Evolutionary conservation across 2,329 filamentous ascomycete genomes (phyloP).

Genomic region (Sphaceloma murrayae): DNA sequence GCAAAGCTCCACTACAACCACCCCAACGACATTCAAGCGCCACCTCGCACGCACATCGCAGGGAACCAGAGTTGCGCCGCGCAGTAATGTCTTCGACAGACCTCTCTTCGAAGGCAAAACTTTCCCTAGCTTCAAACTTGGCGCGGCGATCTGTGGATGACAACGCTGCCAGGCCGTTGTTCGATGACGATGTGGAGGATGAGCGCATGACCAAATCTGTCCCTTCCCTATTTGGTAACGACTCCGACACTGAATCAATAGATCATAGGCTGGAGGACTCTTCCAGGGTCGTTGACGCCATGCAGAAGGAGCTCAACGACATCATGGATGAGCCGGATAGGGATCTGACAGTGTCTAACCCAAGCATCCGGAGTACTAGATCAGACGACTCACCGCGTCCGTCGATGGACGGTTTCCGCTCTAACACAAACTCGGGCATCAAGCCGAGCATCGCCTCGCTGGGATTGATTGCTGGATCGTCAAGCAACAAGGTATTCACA

Average conservation of each 20-base stretch:
- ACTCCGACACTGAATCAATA: constrained; percentile 55
- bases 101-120: constrained; percentile 32
- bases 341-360: constrained; percentile 53
- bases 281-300: constrained; percentile 75
- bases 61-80: constrained; percentile 44
- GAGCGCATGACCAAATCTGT: constrained; percentile 69
- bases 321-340: constrained; percentile 72
- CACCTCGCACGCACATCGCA: constrained; percentile 17
- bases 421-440: constrained; percentile 41
- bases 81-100: constrained; percentile 54
- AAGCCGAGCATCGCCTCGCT: constrained; percentile 87
- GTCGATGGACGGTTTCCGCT: constrained; percentile 40
- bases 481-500: constrained; percentile 82
- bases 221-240: constrained; percentile 71
- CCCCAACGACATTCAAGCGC: constrained; percentile 13
- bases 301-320: constrained; percentile 83
- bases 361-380: constrained; percentile 41
- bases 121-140: constrained; percentile 35
- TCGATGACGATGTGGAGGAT: constrained; percentile 70
- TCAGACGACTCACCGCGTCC: constrained; percentile 38
- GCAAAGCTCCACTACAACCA: constrained; percentile 9
- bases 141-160: constrained; percentile 65
- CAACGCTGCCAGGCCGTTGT: constrained; percentile 48
- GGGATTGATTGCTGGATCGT: constrained; percentile 78
- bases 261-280: constrained; percentile 55